These are phyloP conservation scores for Amanita molliuscula DNA, from an alignment of 768 basidiomycete genomes.

Conservation along the genomic window DNA sequence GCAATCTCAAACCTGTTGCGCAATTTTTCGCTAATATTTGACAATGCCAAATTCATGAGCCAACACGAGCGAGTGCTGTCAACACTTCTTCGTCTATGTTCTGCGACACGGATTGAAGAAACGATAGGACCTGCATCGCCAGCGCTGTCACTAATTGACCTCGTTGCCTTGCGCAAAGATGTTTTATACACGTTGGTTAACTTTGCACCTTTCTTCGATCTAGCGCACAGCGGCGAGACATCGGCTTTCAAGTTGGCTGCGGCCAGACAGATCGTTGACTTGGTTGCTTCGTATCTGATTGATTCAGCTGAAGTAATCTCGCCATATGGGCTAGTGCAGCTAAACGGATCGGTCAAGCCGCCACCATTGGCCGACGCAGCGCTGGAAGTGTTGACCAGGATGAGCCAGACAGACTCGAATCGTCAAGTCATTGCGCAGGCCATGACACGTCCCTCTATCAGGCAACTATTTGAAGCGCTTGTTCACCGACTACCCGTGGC, in stretches of 20 bases:
- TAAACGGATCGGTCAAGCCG: conserved; percentile 41
- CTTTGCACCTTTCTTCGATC: conserved; percentile 40
- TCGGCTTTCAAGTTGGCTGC: conserved; percentile 34
- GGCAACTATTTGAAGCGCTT: conserved; percentile 55
- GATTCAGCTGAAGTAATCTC: conserved; percentile 59
- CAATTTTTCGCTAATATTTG: conserved; percentile 67
- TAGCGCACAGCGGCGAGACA: conserved; percentile 29
- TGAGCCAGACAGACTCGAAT: conserved; percentile 70
- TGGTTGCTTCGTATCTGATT: conserved; percentile 67
- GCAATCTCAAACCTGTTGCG: conserved; percentile 72
- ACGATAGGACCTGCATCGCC: conserved; percentile 37
- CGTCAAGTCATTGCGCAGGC: conserved; percentile 59
- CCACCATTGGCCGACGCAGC: conserved; percentile 61
- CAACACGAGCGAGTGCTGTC: conserved; percentile 54
- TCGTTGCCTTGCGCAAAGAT: conserved; percentile 70
- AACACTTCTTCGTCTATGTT: conserved; percentile 60
- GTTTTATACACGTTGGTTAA: conserved; percentile 58
- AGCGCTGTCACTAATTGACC: conserved; percentile 59
- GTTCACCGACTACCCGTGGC: conserved; percentile 78
- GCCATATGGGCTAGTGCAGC: conserved; percentile 49
- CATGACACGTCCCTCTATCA: conserved; percentile 48
- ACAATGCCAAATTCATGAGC: conserved; percentile 62
- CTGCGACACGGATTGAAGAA: conserved; percentile 26
- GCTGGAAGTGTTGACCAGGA: conserved; percentile 76
- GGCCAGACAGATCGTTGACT: conserved; percentile 48